Evolutionary conservation across 177 flowering plant species (phyloP), one percentile per base, ranked within the genome.

Genomic region (Vitis hybrid): DNA sequence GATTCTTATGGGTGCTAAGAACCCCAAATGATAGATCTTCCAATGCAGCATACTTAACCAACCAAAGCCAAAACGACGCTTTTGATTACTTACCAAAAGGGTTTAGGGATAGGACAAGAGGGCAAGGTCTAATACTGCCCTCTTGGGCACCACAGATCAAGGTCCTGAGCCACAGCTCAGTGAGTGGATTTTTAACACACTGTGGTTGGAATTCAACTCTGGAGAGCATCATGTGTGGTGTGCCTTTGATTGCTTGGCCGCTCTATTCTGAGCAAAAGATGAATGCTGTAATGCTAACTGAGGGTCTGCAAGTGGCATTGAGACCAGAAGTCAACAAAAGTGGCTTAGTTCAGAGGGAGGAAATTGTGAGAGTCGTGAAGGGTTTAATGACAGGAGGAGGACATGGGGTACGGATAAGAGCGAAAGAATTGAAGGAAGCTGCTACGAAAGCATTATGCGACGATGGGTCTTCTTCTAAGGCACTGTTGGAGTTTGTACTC

Each of bases 171-270:
- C 41, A 35, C 41, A 35, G 41, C 41, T 35, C 41, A 6, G 41
- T 35, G 41, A 6, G 41, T 35, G 41, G 41, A 35, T 35, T 35
- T 35, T 35, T 35, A 35, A 64, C 74, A 1, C 88, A 85, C 64
- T 81, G 88, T 35, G 86, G 83, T 1, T 82, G 85, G 85, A 80
- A 78, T 41, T 77, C 41, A 6, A 35, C 7, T 35, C 6, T 35
- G 41, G 41, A 35, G 41, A 35, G 41, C 7, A 46, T 85, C 4
- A 65, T 68, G 2, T 18, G 73, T 17, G 88, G 88, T 0, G 79
- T 81, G 18, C 85, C 87, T 3, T 3, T 85, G 56, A 82, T 84
- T 57, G 83, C 83, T 2, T 85, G 88, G 88, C 88, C 88, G 2
- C 72, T 85, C 2, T 82, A 67, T 59, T 81, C 86, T 0, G 88